Evolutionary conservation across 1,284 basidiomycete genomes (phyloP).

Genomic region (Porphyrellus sp.): DNA sequence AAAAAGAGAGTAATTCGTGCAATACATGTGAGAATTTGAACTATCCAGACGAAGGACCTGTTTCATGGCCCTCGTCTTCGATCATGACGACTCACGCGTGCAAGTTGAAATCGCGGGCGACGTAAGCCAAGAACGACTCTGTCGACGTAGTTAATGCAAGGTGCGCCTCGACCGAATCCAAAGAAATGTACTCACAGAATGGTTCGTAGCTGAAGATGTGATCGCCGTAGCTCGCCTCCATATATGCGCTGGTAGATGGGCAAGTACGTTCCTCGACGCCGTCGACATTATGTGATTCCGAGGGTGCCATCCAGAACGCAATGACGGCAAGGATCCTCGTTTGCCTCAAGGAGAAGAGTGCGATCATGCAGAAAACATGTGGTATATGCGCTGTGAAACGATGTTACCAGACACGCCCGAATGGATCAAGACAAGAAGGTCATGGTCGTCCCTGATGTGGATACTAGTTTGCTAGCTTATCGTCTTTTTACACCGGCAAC

Average conservation of each 20-base stretch:
- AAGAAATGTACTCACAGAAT: neutral
- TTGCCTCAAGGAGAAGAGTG: slow-evolving; percentile 72
- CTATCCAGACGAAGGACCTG: too few relatives aligned
- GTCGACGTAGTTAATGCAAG: slow-evolving; percentile 67
- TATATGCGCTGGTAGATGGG: slow-evolving; percentile 55
- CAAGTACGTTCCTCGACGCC: slow-evolving; percentile 66
- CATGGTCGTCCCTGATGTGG: too few relatives aligned
- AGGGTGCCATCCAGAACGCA: slow-evolving; percentile 79
- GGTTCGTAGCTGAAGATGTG: slow-evolving; percentile 58
- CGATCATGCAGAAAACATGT: slow-evolving; percentile 72
- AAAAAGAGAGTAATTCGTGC: too few relatives aligned
- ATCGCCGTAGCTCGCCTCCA: slow-evolving; percentile 50
- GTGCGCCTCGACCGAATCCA: slow-evolving; percentile 30
- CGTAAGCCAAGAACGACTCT: slow-evolving; percentile 50
- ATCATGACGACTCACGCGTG: too few relatives aligned
- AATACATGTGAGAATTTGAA: too few relatives aligned
- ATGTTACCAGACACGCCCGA: neutral
- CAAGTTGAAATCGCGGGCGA: slow-evolving; percentile 29
- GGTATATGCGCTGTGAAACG: slow-evolving; percentile 43
- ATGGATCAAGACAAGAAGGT: too few relatives aligned
- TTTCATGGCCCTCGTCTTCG: too few relatives aligned
- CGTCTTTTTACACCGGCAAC: too few relatives aligned
- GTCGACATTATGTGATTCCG: slow-evolving; percentile 85
- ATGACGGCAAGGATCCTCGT: slow-evolving; percentile 79
- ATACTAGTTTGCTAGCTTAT: too few relatives aligned